Base-by-base conservation (phyloP, 192 early-diverging fungal species). In the Polychytrium aggregatum region DNA sequence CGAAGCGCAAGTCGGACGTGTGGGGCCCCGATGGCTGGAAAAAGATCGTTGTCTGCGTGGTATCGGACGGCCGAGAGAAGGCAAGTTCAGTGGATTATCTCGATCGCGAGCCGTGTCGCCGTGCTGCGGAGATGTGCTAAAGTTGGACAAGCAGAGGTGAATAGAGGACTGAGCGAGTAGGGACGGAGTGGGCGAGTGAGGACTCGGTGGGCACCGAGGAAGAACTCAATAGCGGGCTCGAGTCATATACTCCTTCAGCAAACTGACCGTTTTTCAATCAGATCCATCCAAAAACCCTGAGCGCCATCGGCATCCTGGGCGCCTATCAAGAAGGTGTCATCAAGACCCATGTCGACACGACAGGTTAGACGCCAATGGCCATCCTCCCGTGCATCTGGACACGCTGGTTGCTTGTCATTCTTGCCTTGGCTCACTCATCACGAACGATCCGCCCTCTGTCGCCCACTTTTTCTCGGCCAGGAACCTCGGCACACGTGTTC, bases 391-490 rank as follows among this genome's bases (percentile, higher is more conserved):
- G n/a, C n/a, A n/a, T n/a, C n/a, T n/a, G n/a, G n/a, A n/a, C n/a
- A n/a, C n/a, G n/a, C n/a, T n/a, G n/a, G n/a, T n/a, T n/a, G n/a
- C n/a, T n/a, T n/a, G n/a, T n/a, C n/a, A n/a, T n/a, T n/a, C n/a
- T n/a, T n/a, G n/a, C n/a, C n/a, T n/a, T n/a, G n/a, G n/a, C n/a
- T n/a, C n/a, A n/a, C n/a, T n/a, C n/a, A n/a, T n/a, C n/a, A n/a
- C n/a, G n/a, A n/a, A n/a, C n/a, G n/a, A n/a, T n/a, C n/a, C n/a
- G n/a, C n/a, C n/a, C n/a, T n/a, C n/a, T n/a, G n/a, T n/a, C n/a
- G n/a, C n/a, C n/a, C 86, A 88, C 52, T 53, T 88, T 36, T 88
- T 83, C n/a, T n/a, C n/a, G n/a, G n/a, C n/a, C n/a, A 39, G 64
- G 66, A 1, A 83, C 86, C 8, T 77, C 84, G 8, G 84, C 78